Percentiles rank a stretch among this genome's conserved stretches.
phyloP scores from a whole-genome alignment of 2,329 filamentous ascomycete species.

The Penicillium decumbens region DNA sequence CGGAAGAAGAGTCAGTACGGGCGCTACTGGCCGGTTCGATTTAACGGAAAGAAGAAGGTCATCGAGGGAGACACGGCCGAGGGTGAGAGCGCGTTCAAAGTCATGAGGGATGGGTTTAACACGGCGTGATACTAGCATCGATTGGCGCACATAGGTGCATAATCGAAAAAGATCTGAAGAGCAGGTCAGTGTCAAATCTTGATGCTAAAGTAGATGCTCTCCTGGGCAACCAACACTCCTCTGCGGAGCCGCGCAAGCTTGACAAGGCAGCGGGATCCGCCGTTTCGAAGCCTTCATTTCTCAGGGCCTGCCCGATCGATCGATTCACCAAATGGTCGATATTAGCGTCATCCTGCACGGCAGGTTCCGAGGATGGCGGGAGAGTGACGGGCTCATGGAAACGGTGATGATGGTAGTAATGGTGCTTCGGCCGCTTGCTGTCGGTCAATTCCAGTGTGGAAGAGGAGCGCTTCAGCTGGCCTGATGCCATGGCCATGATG shows the following conservation, averaged over 20 bases:
- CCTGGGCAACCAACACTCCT: conserved; percentile 49
- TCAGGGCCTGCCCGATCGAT: conserved; percentile 51
- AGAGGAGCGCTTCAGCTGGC: conserved; percentile 33
- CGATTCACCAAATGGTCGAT: conserved; percentile 53
- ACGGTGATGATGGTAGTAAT: conserved; percentile 43
- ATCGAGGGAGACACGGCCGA: conserved; percentile 27
- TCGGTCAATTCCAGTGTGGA: conserved; percentile 22
- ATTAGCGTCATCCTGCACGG: conserved; percentile 49
- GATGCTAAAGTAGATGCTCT: neutral
- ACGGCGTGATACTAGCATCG: conserved; percentile 56
- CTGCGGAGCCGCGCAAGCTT: conserved; percentile 51
- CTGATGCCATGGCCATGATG: conserved; percentile 28
- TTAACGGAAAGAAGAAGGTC: conserved; percentile 36
- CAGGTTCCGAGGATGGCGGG: conserved; percentile 31
- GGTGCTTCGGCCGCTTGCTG: conserved; percentile 35
- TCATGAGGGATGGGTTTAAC: conserved; percentile 55
- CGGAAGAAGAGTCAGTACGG: conserved; percentile 31
- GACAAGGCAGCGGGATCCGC: conserved; percentile 55
- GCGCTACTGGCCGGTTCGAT: conserved; percentile 19
- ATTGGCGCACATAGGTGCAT: conserved; percentile 50
- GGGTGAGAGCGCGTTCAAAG: conserved; percentile 48
- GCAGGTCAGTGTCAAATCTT: conserved; percentile 15
- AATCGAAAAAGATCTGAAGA: conserved; percentile 52
- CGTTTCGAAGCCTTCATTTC: conserved; percentile 52
- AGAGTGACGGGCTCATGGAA: conserved; percentile 34